These are phyloP conservation scores for Hansenula sp. DNA, from an alignment of 1,139 yeast species.

Conservation along the genomic window DNA sequence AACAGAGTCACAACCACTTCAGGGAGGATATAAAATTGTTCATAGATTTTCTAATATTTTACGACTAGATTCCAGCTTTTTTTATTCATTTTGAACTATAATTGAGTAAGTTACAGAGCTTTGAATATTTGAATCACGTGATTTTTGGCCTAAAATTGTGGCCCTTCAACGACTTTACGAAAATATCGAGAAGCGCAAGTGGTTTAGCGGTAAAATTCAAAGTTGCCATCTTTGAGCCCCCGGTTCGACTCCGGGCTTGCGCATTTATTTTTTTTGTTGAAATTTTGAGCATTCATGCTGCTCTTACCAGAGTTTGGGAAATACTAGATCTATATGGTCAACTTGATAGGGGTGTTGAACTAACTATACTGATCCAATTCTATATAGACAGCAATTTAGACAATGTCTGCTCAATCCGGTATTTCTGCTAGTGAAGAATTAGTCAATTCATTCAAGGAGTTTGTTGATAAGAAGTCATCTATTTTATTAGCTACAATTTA, in stretches of 20 bases:
- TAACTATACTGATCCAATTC: too few relatives aligned
- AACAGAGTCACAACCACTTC: not conserved
- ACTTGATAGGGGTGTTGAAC: too few relatives aligned
- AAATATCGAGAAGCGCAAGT: constrained; percentile 30
- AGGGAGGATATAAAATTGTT: too few relatives aligned
- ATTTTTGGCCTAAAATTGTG: not conserved
- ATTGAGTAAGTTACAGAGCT: too few relatives aligned
- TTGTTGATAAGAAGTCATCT: constrained; percentile 26
- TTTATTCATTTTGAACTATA: too few relatives aligned
- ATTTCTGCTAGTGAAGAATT: constrained; percentile 49
- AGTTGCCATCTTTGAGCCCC: constrained; percentile 52
- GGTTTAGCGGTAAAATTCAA: constrained; percentile 49
- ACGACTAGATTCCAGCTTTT: too few relatives aligned
- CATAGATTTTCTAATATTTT: too few relatives aligned
- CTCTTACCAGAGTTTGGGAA: too few relatives aligned
- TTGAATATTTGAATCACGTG: not conserved
- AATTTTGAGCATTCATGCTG: too few relatives aligned
- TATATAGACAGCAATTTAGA: too few relatives aligned
- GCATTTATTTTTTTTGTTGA: constrained; percentile 30
- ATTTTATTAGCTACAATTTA: constrained; percentile 32
- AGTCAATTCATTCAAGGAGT: constrained; percentile 36
- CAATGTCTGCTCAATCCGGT: constrained; percentile 72
- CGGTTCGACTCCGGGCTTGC: constrained; percentile 53
- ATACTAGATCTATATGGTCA: too few relatives aligned
- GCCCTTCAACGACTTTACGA: too few relatives aligned